phyloP scores from a whole-genome alignment of 2,329 filamentous ascomycete species.

The Xylariaceae sp. region DNA sequence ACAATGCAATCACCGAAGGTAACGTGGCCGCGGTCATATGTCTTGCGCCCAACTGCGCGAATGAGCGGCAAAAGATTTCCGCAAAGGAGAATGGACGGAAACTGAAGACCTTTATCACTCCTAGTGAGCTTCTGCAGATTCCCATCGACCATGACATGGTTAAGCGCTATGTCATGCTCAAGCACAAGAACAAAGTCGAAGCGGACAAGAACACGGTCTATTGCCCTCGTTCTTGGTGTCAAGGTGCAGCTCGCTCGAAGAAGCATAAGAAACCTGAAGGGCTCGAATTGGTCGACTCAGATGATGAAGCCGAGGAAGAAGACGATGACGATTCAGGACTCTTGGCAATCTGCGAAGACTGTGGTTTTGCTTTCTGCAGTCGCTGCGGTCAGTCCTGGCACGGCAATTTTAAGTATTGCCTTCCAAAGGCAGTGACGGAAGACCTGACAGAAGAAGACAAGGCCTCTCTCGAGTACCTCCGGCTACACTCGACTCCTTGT shows the following conservation, averaged over 20 bases:
- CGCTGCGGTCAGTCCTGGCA: slow-evolving; percentile 77
- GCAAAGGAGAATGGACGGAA: slow-evolving; percentile 47
- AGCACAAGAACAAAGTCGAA: slow-evolving; percentile 88
- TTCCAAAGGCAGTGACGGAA: slow-evolving; percentile 57
- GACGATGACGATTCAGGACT: slow-evolving; percentile 51
- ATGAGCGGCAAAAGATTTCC: slow-evolving; percentile 44
- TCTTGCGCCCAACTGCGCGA: slow-evolving; percentile 71
- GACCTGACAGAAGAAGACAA: slow-evolving; percentile 81
- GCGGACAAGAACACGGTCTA: slow-evolving; percentile 88
- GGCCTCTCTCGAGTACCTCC: slow-evolving; percentile 79
- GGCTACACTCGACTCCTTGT: slow-evolving; percentile 76
- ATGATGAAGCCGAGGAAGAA: slow-evolving; percentile 49
- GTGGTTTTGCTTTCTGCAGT: slow-evolving; percentile 79
- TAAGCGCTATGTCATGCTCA: slow-evolving; percentile 80
- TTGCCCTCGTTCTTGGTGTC: slow-evolving; percentile 88
- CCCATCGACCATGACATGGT: slow-evolving; percentile 66
- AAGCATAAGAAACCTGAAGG: slow-evolving; percentile 67
- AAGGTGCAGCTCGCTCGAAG: slow-evolving; percentile 75
- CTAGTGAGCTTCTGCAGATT: slow-evolving; percentile 78
- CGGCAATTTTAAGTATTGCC: slow-evolving; percentile 70
- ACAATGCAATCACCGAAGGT: slow-evolving; percentile 78
- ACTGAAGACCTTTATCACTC: slow-evolving; percentile 64
- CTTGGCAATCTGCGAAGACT: slow-evolving; percentile 82
- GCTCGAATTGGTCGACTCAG: slow-evolving; percentile 55
- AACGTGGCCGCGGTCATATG: slow-evolving; percentile 76